Evolutionary conservation across 805 yeast species (phyloP).

Genomic region (Metschnikowia peoriensis): DNA sequence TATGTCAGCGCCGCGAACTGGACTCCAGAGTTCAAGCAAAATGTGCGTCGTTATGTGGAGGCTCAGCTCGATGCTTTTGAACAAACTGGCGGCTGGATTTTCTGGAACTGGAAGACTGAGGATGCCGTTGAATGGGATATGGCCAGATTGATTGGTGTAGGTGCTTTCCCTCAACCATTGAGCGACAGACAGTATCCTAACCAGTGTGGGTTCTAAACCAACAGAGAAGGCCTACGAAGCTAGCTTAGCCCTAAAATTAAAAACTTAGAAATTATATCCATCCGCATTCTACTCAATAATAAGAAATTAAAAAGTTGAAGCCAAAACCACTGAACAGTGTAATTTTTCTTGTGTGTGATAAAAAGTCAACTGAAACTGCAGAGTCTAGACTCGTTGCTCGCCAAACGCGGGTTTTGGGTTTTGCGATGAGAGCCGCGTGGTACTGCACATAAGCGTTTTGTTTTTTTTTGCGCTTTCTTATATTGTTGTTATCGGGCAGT

Average conservation of each 20-base stretch:
- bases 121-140: constrained; percentile 83
- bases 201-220: constrained; percentile 50
- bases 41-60: constrained; percentile 72
- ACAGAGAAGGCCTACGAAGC: background rate
- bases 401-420: too few relatives aligned
- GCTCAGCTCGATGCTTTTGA: constrained; percentile 86
- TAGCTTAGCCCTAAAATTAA: background rate
- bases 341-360: too few relatives aligned
- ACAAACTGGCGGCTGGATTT: constrained; percentile 79
- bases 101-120: constrained; percentile 95
- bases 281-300: too few relatives aligned
- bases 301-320: too few relatives aligned
- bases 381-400: too few relatives aligned
- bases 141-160: constrained; percentile 51
- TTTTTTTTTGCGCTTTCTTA: too few relatives aligned
- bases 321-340: too few relatives aligned
- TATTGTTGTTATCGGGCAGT: too few relatives aligned
- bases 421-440: too few relatives aligned
- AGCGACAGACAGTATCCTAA: constrained; percentile 63
- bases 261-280: too few relatives aligned
- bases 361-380: too few relatives aligned
- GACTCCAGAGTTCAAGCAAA: constrained; percentile 53
- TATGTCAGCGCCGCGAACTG: constrained; percentile 42
- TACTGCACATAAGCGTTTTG: too few relatives aligned
- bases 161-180: constrained; percentile 80